Percentiles rank a stretch among this genome's conserved stretches.
Evolutionary conservation across 768 basidiomycete genomes (phyloP).

Genomic region (Pulveroboletus ravenelii): DNA sequence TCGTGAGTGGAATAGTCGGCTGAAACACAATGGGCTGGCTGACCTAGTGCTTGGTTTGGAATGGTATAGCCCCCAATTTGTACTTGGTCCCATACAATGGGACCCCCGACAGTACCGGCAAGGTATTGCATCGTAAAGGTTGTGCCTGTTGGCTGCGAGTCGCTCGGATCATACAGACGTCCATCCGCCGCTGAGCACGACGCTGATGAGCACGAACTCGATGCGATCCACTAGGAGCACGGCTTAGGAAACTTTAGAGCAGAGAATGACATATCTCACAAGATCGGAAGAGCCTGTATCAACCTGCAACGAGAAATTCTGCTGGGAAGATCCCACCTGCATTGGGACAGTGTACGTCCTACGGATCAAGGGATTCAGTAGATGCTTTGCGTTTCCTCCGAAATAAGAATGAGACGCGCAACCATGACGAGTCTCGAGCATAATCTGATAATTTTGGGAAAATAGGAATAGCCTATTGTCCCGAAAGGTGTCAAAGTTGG

Average conservation of each 20-base stretch:
- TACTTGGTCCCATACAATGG: slow-evolving; percentile 67
- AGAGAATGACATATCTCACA: slow-evolving; percentile 37
- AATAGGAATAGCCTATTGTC: background rate
- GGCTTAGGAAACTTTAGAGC: background rate
- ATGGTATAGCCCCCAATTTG: slow-evolving; percentile 61
- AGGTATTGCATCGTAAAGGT: slow-evolving; percentile 56
- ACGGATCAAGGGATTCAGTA: slow-evolving; percentile 1
- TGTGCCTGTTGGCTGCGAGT: slow-evolving; percentile 38
- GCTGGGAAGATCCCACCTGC: slow-evolving; percentile 43
- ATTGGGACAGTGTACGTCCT: slow-evolving; percentile 68
- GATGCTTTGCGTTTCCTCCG: background rate
- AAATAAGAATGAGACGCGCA: background rate
- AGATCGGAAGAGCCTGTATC: slow-evolving; percentile 83
- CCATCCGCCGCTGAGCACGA: slow-evolving; percentile 45
- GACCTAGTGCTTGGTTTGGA: slow-evolving; percentile 66
- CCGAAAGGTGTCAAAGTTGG: background rate
- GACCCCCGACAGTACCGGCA: slow-evolving; percentile 52
- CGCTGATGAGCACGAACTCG: slow-evolving; percentile 55
- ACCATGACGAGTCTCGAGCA: background rate
- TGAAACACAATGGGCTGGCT: slow-evolving; percentile 8
- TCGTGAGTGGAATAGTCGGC: background rate
- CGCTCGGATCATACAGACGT: slow-evolving; percentile 52
- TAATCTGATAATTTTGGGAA: background rate
- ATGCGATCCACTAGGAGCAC: slow-evolving; percentile 63
- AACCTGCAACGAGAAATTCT: slow-evolving; percentile 61